Percentiles rank a stretch among this genome's conserved stretches.
Conservation (phyloP, 371 early-diverging fungal genomes). For the Lichtheimia ornata region DNA sequence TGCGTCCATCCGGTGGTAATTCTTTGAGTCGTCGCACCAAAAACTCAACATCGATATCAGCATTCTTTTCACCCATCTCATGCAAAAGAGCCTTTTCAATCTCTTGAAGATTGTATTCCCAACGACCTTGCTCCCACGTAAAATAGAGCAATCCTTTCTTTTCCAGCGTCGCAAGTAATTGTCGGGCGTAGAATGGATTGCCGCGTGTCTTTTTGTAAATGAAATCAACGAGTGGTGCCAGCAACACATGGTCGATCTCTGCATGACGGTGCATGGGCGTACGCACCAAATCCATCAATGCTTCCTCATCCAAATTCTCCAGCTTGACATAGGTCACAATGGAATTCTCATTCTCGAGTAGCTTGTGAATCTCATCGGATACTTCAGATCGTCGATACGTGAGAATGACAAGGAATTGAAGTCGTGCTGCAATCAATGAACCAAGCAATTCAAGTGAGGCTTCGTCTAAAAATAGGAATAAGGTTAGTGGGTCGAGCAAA, state of each 20-base stretch:
- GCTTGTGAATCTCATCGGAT: slow-evolving; percentile 15
- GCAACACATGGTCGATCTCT: slow-evolving; percentile 32
- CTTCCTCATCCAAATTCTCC: slow-evolving; percentile 36
- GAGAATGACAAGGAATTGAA: slow-evolving; percentile 41
- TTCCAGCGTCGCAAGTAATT: slow-evolving; percentile 40
- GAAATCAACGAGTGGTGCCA: slow-evolving; percentile 44
- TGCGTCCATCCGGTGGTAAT: slow-evolving; percentile 45
- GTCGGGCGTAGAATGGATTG: slow-evolving; percentile 48
- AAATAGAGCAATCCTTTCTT: slow-evolving; percentile 49
- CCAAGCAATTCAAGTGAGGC: slow-evolving; percentile 47
- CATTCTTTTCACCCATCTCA: slow-evolving; percentile 27
- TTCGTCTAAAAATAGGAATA: slow-evolving; percentile 30
- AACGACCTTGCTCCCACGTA: slow-evolving; percentile 46
- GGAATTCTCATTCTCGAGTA: slow-evolving; percentile 32
- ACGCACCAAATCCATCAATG: slow-evolving; percentile 40
- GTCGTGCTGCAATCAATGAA: slow-evolving; percentile 40
- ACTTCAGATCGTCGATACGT: slow-evolving; percentile 37
- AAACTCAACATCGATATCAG: slow-evolving; percentile 42
- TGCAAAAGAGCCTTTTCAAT: slow-evolving; percentile 38
- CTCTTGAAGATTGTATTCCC: slow-evolving; percentile 52
- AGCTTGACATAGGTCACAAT: slow-evolving; percentile 37
- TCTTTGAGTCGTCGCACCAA: slow-evolving; percentile 42
- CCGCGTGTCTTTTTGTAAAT: slow-evolving; percentile 40
- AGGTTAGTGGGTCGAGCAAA: slow-evolving; percentile 4
- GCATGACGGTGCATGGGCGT: slow-evolving; percentile 44